phyloP scores from a whole-genome alignment of 78 protist genomes.

The Tieghemostelium lacteum region DNA sequence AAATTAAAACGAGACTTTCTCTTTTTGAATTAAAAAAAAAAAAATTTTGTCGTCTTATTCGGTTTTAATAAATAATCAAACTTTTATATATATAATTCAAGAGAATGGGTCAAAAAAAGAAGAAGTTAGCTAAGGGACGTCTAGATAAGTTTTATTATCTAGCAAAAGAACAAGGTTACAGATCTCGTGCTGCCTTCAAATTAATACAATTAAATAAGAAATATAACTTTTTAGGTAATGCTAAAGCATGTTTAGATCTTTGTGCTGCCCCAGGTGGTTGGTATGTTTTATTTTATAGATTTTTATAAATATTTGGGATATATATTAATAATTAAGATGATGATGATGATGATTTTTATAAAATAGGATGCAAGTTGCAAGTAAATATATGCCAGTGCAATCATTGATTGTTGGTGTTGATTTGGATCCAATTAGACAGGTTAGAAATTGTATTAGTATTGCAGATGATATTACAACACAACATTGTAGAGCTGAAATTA shows the following conservation, averaged over 20 bases:
- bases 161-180: slow-evolving; percentile 99
- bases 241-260: slow-evolving; percentile 96
- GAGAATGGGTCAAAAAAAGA: slow-evolving; percentile 82
- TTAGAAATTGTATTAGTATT: slow-evolving; percentile 88
- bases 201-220: slow-evolving; percentile 98
- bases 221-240: slow-evolving; percentile 90
- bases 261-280: slow-evolving; percentile 99
- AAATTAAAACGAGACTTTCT: neutral
- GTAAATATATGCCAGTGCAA: slow-evolving; percentile 93
- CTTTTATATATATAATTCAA: no score
- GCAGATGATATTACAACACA: slow-evolving; percentile 98
- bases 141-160: slow-evolving; percentile 95
- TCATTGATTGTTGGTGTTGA: slow-evolving; percentile 97
- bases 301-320: neutral
- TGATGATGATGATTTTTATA: neutral
- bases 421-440: slow-evolving; percentile 97
- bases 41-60: no score
- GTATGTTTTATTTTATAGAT: slow-evolving; percentile 21
- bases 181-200: slow-evolving; percentile 99
- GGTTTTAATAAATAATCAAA: no score
- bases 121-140: slow-evolving; percentile 91
- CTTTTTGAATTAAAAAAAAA: neutral
- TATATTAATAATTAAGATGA: neutral
- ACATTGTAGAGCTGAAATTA: slow-evolving; percentile 89
- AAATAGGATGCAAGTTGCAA: slow-evolving; percentile 96